Evolutionary conservation across 768 basidiomycete species (phyloP), one percentile per base, ranked within the genome.

Genomic region (Sporobolomyces roseus): DNA sequence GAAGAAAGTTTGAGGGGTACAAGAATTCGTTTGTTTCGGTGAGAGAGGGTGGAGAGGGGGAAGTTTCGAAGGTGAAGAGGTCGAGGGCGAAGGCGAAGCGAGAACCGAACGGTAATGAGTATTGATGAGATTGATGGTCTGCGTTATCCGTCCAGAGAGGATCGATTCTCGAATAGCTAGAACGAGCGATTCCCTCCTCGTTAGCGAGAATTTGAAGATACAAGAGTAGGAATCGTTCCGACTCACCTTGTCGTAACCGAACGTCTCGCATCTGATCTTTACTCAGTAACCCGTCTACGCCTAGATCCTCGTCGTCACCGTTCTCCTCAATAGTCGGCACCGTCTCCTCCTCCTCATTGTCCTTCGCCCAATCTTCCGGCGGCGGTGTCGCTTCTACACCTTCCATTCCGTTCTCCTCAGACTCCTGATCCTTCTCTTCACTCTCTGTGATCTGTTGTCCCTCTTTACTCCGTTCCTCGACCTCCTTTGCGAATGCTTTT

Each of bases 81-180:
- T 19, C 43, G 2, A 27, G 33, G 1, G 8, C 14, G 69, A 48
- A n/a, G 55, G 49, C 49, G 74, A 66, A 30, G 58, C 77, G 77
- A 91, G 83, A 16, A 93, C 90, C 17, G n/a, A 45, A 13, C 92
- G 91, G 74, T 91, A 96, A 74, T 91, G 83, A 30, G 79, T 78
- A 69, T 90, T 83, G 46, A 94, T 81, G 23, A 87, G 80, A 3
- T 79, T 80, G 19, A 83, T 85, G 4, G 91, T 90, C 32, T 86
- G 84, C 61, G 86, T 84, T 43, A 93, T 84, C n/a, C 82, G 83
- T 19, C 93, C 93, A 1, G 83, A 83, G 13, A 93, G 83, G 30
- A 94, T 87, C 71, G 83, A 80, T 48, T 78, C 80, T 62, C 86
- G 83, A 54, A 93, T 88, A 50, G 85, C 93, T 96, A 41, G 41